Evolutionary conservation across 2,329 filamentous ascomycete species (phyloP).

Genomic region (Orbilia ellipsospora): DNA sequence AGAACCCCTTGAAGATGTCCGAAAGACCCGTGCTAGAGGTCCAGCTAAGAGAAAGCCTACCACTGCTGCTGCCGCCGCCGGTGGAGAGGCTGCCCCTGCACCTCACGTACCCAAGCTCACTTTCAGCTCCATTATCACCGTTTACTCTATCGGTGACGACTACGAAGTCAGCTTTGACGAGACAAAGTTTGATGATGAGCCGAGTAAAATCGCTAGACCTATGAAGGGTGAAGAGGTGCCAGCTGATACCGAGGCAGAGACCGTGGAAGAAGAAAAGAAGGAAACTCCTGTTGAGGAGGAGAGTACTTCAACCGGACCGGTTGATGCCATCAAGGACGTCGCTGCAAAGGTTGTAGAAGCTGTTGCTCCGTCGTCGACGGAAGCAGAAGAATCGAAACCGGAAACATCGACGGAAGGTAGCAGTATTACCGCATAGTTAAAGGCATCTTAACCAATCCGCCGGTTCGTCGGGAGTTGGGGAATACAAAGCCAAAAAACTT

Average conservation of each 20-base stretch:
- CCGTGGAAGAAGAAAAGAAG: conserved; percentile 10
- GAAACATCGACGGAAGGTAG: conserved; percentile 40
- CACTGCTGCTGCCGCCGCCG: conserved; percentile 27
- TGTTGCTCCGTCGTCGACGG: conserved; percentile 15
- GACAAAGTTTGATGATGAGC: conserved; percentile 54
- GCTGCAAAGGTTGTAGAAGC: conserved; percentile 30
- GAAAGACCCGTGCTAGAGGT: conserved; percentile 89
- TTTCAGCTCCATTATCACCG: conserved; percentile 54
- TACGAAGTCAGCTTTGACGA: conserved; percentile 54
- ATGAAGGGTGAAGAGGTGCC: conserved; percentile 19
- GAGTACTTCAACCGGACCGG: neutral
- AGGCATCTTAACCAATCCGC: neutral
- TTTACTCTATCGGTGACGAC: conserved; percentile 54
- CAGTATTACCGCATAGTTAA: conserved; percentile 25
- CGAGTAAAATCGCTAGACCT: conserved; percentile 48
- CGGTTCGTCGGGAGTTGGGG: neutral
- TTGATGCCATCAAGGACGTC: conserved; percentile 34
- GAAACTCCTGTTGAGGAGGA: conserved; percentile 17
- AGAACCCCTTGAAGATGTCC: conserved; percentile 83
- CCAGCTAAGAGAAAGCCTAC: conserved; percentile 77
- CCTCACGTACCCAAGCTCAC: conserved; percentile 42
- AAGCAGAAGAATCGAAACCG: conserved; percentile 36
- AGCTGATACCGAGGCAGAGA: conserved; percentile 12
- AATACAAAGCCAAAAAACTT: neutral
- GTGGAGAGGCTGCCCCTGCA: neutral